Evolutionary conservation across 2,329 filamentous ascomycete genomes (phyloP).

Genomic region (Talaromyces sp.): DNA sequence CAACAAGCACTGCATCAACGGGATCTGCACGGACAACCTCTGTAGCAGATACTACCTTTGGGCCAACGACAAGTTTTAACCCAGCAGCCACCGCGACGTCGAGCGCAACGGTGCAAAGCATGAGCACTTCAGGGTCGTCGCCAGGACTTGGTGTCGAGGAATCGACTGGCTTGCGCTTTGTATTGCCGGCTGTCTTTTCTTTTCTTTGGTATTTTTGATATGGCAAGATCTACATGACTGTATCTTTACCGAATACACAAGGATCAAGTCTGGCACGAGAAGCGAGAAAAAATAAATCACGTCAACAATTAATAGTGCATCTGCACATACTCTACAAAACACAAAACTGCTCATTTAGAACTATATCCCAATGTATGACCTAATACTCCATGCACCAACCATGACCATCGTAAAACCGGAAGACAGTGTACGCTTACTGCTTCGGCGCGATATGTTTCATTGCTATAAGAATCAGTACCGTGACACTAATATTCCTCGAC

Average conservation of each 20-base stretch:
- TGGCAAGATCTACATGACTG: not conserved
- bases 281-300: not conserved
- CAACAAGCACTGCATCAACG: not conserved
- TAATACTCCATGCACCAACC: not conserved
- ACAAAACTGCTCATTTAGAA: not conserved
- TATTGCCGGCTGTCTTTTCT: not conserved
- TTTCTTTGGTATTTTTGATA: not conserved
- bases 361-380: not conserved
- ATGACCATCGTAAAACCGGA: not conserved
- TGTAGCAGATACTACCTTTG: not conserved
- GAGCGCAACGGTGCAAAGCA: not conserved
- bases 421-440: not conserved
- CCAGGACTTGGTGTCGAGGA: not conserved
- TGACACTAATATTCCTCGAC: not conserved
- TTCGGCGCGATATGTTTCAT: constrained; percentile 7
- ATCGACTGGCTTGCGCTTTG: not conserved
- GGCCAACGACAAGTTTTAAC: not conserved
- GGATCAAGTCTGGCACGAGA: not conserved
- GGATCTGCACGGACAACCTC: not conserved
- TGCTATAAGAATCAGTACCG: not conserved
- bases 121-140: not conserved
- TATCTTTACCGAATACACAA: not conserved
- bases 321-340: not conserved
- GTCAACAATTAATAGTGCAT: not conserved
- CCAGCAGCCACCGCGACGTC: not conserved